Conservation (phyloP, 208 protist genomes). For the Trypanosoma lewisi region DNA sequence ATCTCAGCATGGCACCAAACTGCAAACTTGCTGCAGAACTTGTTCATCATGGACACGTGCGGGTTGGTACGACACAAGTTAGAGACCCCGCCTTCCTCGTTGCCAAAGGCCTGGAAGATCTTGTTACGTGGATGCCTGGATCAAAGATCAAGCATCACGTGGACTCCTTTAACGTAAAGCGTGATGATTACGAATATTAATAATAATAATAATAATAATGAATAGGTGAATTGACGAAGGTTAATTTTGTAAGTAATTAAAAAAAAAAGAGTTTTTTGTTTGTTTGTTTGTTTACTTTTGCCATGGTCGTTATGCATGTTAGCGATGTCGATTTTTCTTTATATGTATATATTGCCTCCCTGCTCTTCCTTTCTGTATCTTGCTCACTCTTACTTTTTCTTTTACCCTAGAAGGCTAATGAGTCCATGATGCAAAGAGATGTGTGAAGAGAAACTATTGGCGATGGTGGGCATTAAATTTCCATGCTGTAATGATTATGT, state of each 20-base stretch:
- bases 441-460: neutral
- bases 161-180: constrained; percentile 82
- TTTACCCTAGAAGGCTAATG: neutral
- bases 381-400: neutral
- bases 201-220: neutral
- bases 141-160: constrained; percentile 90
- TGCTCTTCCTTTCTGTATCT: neutral
- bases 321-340: neutral
- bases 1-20: constrained; percentile 88
- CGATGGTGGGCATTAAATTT: no score
- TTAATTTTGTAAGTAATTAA: neutral
- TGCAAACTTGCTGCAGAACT: constrained; percentile 81
- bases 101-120: constrained; percentile 77
- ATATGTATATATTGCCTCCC: neutral
- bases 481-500: neutral
- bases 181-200: constrained; percentile 83
- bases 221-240: neutral
- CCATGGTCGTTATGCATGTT: neutral
- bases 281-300: neutral
- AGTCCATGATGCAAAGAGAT: neutral
- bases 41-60: constrained; percentile 89
- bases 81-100: constrained; percentile 90
- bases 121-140: constrained; percentile 87
- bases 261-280: neutral
- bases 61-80: constrained; percentile 85